Conservation (phyloP, 108 stramenopile species). For the Ochromonas danica region DNA sequence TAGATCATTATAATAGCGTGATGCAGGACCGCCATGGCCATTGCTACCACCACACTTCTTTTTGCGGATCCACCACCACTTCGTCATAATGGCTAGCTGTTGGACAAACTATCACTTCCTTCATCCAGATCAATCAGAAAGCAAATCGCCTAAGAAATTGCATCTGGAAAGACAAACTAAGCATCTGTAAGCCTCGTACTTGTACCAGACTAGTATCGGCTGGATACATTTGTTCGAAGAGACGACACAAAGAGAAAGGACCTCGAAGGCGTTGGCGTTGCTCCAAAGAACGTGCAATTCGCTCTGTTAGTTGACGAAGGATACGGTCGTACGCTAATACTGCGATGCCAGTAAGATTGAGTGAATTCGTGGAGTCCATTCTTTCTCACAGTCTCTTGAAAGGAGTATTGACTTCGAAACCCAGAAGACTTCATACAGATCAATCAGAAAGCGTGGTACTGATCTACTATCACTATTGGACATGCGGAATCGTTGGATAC, state of each 20-base stretch:
- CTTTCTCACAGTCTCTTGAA: too few relatives aligned
- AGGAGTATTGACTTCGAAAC: slow-evolving; percentile 5
- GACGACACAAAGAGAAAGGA: background rate
- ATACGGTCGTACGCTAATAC: background rate
- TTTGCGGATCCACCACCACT: too few relatives aligned
- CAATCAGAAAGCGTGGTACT: background rate
- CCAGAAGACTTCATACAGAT: slow-evolving; percentile 6
- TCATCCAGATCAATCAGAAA: background rate
- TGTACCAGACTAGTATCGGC: background rate
- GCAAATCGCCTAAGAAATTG: background rate
- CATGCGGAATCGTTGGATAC: background rate
- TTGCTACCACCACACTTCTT: too few relatives aligned
- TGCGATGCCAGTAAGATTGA: too few relatives aligned
- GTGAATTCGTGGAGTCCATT: background rate
- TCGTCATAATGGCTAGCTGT: background rate
- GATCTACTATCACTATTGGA: background rate
- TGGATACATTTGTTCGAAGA: background rate
- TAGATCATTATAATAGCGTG: too few relatives aligned
- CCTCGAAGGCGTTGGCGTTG: background rate
- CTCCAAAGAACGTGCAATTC: background rate
- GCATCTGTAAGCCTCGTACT: background rate
- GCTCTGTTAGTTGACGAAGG: background rate
- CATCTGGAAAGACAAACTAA: background rate
- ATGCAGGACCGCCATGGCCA: too few relatives aligned
- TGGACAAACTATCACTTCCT: background rate